Base-by-base conservation (phyloP, 768 basidiomycete species). In the Russula compacta region DNA sequence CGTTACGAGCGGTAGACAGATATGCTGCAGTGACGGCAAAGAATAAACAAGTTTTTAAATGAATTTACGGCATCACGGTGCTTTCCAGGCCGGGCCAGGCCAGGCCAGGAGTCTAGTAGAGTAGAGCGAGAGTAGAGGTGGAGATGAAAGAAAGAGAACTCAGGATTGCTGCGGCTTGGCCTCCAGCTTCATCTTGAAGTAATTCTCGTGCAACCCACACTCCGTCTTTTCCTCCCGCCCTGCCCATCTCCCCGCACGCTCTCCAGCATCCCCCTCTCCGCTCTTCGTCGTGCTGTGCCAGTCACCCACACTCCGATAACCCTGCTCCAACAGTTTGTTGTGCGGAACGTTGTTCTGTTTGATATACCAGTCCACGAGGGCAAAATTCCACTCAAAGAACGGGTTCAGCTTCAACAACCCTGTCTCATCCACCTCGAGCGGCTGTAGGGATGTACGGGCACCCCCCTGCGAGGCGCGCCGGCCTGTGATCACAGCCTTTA, bases 401-500 rank as follows among this genome's bases (percentile, higher is more conserved):
- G 95, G 95, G 72, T 99, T 98, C 49, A 99, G 81, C 77, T 99
- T 98, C 64, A 98, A 72, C 35, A 98, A 75, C 6, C 94, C 95
- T 1, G 90, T 93, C 56, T 81, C 78, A 73, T 99, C 95, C 35
- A 95, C 80, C 74, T 98, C 95, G 56, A 99, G 79, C 1, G 94
- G 91, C 66, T 85, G 81, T 40, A 98, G 79, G 15, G 81, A 77
- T 1, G 86, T 84, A 10, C 97, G 85, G 68, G 90, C 90, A n/a
- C 80, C 92, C 8, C 97, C 97, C 71, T 99, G 97, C 2, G 93
- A 91, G 24, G 89, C 85, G 12, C 97, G 84, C 29, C 95, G 83
- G 39, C 97, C 95, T n/a, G 95, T 98, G 66, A 98, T 94, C 60
- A 98, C 87, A 5, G 91, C 82, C 67, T 85, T 81, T 35, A 95